These are phyloP conservation scores for Chaetothyriales sp. DNA, from an alignment of 2,329 filamentous ascomycete species.

Conservation along the genomic window DNA sequence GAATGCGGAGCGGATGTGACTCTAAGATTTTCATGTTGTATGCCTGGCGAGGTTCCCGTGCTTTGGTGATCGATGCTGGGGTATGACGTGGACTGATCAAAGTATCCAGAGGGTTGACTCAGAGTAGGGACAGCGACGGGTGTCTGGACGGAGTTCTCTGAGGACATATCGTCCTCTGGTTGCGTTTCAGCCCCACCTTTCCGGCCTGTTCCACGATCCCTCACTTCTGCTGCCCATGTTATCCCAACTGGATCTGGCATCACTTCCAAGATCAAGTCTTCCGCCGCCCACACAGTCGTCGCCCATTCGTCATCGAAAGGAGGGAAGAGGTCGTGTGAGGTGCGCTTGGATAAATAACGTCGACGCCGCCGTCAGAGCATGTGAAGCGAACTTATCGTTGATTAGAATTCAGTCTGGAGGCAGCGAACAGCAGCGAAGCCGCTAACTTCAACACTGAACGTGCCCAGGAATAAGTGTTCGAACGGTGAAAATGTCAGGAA, in stretches of 20 bases:
- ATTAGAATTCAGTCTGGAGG: not conserved
- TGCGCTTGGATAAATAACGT: not conserved
- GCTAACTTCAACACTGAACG: not conserved
- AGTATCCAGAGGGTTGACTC: not conserved
- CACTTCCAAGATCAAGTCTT: not conserved
- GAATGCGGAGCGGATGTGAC: not conserved
- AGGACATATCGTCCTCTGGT: not conserved
- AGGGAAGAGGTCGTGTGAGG: not conserved
- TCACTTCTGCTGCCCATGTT: constrained; percentile 1
- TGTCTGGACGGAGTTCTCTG: not conserved
- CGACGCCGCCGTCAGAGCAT: not conserved
- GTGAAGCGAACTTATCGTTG: not conserved
- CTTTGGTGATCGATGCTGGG: constrained; percentile 11
- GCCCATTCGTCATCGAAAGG: not conserved
- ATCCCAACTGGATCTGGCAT: constrained; percentile 1
- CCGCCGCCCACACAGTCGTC: not conserved
- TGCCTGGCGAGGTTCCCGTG: not conserved
- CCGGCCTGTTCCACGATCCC: not conserved
- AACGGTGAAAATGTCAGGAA: not conserved
- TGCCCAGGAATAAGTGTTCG: not conserved
- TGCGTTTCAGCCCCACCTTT: not conserved
- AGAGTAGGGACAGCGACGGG: not conserved
- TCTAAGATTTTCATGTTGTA: not conserved
- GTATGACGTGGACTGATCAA: not conserved
- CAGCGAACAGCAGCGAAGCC: not conserved